Conservation (phyloP, 345 rosid species). For the Dipteronia dyeriana region DNA sequence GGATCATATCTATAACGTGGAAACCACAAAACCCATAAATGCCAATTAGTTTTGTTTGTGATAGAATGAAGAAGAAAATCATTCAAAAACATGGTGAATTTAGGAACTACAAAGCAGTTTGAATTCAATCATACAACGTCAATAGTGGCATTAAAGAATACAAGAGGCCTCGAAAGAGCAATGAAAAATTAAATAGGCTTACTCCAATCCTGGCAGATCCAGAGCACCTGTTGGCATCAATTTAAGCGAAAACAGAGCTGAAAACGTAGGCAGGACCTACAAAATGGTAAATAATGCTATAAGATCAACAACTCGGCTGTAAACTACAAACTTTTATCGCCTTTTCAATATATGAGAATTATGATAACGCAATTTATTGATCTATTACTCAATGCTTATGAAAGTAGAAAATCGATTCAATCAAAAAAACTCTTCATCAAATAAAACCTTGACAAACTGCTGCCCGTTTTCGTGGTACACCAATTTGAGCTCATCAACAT, state of each 20-base stretch:
- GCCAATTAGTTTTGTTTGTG: not conserved
- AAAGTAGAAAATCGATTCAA: not conserved
- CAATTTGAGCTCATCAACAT: conserved; percentile 71
- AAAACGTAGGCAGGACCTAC: conserved; percentile 91
- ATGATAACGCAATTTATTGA: not conserved
- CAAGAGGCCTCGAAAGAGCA: not conserved
- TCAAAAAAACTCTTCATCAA: not conserved
- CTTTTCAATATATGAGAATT: not conserved
- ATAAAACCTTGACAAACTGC: conserved; percentile 60
- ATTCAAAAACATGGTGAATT: not conserved
- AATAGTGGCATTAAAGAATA: not conserved
- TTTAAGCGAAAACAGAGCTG: conserved; percentile 50
- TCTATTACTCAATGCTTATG: not conserved
- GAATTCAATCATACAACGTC: not conserved
- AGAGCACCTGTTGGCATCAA: conserved; percentile 24
- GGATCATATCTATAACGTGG: conserved; percentile 57
- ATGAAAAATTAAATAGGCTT: conserved; percentile 23
- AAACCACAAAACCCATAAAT: conserved; percentile 16
- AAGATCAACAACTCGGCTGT: not conserved
- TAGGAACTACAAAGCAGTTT: not conserved
- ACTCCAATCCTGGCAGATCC: conserved; percentile 63
- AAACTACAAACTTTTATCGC: not conserved
- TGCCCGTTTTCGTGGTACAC: conserved; percentile 75
- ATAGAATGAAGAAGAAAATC: not conserved
- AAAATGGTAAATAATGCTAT: not conserved